phyloP scores from a whole-genome alignment of 1,284 basidiomycete species.

The Cutaneotrichosporon daszewskae region DNA sequence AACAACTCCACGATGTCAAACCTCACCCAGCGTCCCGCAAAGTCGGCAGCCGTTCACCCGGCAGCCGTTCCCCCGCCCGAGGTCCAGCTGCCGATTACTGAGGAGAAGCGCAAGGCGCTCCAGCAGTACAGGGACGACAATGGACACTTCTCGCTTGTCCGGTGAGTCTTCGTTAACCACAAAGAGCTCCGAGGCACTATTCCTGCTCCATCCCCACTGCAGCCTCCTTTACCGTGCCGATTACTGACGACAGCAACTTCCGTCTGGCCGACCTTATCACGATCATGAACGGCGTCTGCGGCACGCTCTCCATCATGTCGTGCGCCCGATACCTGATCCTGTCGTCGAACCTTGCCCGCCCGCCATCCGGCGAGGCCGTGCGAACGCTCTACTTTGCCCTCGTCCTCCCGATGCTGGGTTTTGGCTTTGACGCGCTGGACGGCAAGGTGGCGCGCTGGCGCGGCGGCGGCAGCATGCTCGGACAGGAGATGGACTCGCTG shows the following conservation, averaged over 20 bases:
- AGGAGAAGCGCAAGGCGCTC: constrained; percentile 55
- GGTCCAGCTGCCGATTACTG: constrained; percentile 14
- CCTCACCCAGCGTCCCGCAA: constrained; percentile 1
- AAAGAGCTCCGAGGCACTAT: no score
- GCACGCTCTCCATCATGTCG: constrained; percentile 84
- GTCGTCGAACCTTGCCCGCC: constrained; percentile 59
- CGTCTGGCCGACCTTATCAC: constrained; percentile 11
- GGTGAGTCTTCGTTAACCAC: constrained; percentile 60
- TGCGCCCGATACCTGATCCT: constrained; percentile 83
- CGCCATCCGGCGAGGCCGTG: constrained; percentile 34
- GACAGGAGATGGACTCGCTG: constrained; percentile 94
- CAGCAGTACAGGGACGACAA: constrained; percentile 82
- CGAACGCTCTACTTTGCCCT: constrained; percentile 72
- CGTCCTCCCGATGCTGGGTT: constrained; percentile 83
- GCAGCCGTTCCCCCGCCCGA: no score
- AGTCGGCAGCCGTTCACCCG: no score
- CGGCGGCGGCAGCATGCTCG: constrained; percentile 91
- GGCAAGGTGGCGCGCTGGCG: constrained; percentile 98
- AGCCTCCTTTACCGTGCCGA: no score
- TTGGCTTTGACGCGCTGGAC: constrained; percentile 96
- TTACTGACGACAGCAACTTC: constrained; percentile 4
- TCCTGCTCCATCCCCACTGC: no score
- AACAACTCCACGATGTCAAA: no score
- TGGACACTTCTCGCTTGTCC: constrained; percentile 90
- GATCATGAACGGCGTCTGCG: constrained; percentile 98